These are phyloP conservation scores for Ceratopteris richardii DNA, from an alignment of 75 land plant genomes.

Conservation along the genomic window DNA sequence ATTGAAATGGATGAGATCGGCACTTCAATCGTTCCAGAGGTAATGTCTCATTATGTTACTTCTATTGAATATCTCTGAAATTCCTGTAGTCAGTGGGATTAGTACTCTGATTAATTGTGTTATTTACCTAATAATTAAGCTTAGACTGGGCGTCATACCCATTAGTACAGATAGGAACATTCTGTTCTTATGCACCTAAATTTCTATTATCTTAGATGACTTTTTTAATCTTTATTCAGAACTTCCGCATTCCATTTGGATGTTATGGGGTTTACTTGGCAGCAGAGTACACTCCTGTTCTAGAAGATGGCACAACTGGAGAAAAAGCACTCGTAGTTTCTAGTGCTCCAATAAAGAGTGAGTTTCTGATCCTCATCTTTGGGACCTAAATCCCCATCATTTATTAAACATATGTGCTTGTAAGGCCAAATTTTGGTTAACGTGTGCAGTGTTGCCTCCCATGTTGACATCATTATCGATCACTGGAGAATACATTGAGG, in stretches of 20 bases:
- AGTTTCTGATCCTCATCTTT: constrained; percentile 8
- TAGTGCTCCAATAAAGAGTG: constrained; percentile 15
- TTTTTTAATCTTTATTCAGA: constrained; percentile 8
- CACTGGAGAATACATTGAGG: constrained; percentile 22
- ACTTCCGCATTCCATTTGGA: constrained; percentile 25
- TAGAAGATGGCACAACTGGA: constrained; percentile 23
- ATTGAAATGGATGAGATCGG: constrained; percentile 18
- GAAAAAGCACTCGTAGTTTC: constrained; percentile 14
- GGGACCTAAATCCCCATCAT: no score
- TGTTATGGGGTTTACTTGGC: constrained; percentile 23
- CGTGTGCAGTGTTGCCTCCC: no score
- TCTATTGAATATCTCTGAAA: no score
- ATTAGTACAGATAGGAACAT: no score
- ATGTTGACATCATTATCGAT: background rate
- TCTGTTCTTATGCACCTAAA: no score
- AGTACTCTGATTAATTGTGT: no score
- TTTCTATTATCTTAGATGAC: no score
- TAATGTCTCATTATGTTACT: background rate
- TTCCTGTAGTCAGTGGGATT: no score
- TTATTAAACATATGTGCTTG: no score
- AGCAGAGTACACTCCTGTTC: constrained; percentile 29
- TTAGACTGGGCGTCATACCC: no score
- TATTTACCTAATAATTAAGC: no score
- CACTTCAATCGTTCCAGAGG: constrained; percentile 28
- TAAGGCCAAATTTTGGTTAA: no score